Conservation (phyloP, 2,329 filamentous ascomycete genomes). For the Diatrype stigma region DNA sequence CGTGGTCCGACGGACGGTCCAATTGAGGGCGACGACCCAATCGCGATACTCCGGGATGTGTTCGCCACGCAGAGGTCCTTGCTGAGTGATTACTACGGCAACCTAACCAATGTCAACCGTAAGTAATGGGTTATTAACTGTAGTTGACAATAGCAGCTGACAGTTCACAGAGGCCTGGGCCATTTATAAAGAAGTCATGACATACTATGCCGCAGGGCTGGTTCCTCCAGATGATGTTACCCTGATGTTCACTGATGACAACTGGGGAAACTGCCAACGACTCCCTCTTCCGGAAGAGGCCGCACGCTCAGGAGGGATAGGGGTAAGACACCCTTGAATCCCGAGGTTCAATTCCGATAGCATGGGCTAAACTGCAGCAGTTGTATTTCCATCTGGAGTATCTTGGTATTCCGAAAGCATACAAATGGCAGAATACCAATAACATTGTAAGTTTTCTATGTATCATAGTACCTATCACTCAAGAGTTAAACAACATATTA, state of each 20-base stretch:
- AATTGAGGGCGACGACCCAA: conserved; percentile 14
- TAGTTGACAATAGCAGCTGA: background rate
- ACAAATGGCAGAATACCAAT: conserved; percentile 62
- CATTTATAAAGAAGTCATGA: conserved; percentile 62
- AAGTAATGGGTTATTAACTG: conserved; percentile 16
- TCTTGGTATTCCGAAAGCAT: conserved; percentile 42
- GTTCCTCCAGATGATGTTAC: conserved; percentile 60
- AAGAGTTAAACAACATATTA: background rate
- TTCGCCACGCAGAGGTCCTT: conserved; percentile 52
- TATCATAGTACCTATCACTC: background rate
- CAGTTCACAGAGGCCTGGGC: conserved; percentile 51
- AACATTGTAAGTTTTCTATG: conserved; percentile 54
- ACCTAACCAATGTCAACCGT: conserved; percentile 37
- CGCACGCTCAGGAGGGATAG: conserved; percentile 56
- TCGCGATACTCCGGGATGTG: conserved; percentile 38
- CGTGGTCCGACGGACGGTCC: conserved; percentile 33
- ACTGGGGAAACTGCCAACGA: conserved; percentile 62
- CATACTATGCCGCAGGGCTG: conserved; percentile 43
- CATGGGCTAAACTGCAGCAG: conserved; percentile 1
- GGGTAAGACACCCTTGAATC: conserved; percentile 35
- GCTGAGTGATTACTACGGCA: conserved; percentile 46
- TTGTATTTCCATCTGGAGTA: conserved; percentile 57
- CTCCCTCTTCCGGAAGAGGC: conserved; percentile 58
- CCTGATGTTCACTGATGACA: conserved; percentile 66
- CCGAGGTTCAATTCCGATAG: background rate